Evolutionary conservation across 2,329 filamentous ascomycete genomes (phyloP).

Genomic region (Hypoxylon sp.): DNA sequence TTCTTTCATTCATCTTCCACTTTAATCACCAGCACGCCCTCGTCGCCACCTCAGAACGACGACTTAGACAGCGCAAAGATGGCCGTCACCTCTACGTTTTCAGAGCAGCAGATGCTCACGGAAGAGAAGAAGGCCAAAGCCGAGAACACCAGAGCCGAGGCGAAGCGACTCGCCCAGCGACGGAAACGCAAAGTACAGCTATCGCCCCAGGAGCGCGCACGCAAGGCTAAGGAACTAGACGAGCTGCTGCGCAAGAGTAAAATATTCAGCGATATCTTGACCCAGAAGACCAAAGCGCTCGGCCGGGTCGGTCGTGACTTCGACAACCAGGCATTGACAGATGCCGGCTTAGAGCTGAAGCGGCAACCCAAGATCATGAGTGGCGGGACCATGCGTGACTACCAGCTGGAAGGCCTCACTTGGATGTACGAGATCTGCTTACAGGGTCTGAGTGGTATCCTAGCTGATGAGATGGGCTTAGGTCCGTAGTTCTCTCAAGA

Average conservation of each 20-base stretch:
- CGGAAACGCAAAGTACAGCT: constrained; percentile 54
- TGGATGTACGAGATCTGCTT: constrained; percentile 87
- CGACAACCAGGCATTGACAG: constrained; percentile 66
- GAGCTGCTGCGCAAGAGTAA: constrained; percentile 66
- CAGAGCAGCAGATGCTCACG: constrained; percentile 45
- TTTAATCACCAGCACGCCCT: constrained; percentile 33
- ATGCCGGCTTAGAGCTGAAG: constrained; percentile 78
- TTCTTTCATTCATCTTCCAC: constrained; percentile 32
- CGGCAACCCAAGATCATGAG: constrained; percentile 85
- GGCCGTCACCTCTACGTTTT: constrained; percentile 39
- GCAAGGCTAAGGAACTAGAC: constrained; percentile 66
- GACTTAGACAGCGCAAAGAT: constrained; percentile 34
- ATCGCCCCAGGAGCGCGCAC: constrained; percentile 62
- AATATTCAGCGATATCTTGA: constrained; percentile 68
- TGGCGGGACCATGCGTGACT: constrained; percentile 90
- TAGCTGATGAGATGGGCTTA: constrained; percentile 94
- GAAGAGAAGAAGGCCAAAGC: constrained; percentile 57
- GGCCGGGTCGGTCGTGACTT: constrained; percentile 68
- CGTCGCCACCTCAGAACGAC: constrained; percentile 35
- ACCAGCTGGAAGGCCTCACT: constrained; percentile 91
- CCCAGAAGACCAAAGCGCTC: constrained; percentile 68
- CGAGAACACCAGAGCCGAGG: constrained; percentile 58
- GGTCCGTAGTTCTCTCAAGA: constrained; percentile 51
- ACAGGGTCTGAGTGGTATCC: constrained; percentile 88
- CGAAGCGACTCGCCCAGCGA: constrained; percentile 50